Base-by-base conservation (phyloP, 2,329 filamentous ascomycete genomes). In the Fusarium tuaranense region DNA sequence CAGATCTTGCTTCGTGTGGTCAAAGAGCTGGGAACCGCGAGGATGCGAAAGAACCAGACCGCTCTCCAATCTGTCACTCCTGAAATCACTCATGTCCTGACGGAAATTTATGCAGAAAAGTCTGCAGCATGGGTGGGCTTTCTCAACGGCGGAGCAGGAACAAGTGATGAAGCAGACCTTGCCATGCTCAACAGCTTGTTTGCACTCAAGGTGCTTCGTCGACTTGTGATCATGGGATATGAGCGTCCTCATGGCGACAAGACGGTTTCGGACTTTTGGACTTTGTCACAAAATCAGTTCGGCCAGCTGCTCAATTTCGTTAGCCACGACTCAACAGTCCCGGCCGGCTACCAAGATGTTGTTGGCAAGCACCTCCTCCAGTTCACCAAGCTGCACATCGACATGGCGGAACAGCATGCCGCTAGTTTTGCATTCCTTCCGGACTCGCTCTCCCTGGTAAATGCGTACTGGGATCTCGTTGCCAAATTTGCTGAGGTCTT, bases 361-460 rank as follows among this genome's bases (percentile, higher is more conserved):
- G 85, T 97, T n/a, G 93, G 94, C 74, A 97, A 95, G 80, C 95
- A 98, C 80, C 86, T 98, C 3, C 84, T 98, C 48, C 95, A 98
- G 80, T 92, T 98, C 60, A 92, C 95, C 5, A 99, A 98, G 83
- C 86, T 99, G 4, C 97, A 98, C 81, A 88, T 97, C 44, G 92
- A 95, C 66, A 96, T 98, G 92, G 91, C 94, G 1, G 90, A 91
- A 60, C 85, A 87, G 7, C 95, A 98, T 81, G 92, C 95, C 1
- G 92, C 93, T 5, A 94, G 95, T 65, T 98, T 98, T 82, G 92
- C 92, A 1, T 87, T 94, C 14, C 88, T 99, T 8, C 94, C 95
- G 2, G 92, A 94, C 78, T 95, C 94, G 3, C 85, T 97, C 18
- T 87, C 91, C 18, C 89, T 98, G 27, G 92, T 94, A 2, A 91